Percentiles rank a stretch among this genome's conserved stretches.
phyloP scores from a whole-genome alignment of 441 rosid genomes.

The Raphanus hybrid region DNA sequence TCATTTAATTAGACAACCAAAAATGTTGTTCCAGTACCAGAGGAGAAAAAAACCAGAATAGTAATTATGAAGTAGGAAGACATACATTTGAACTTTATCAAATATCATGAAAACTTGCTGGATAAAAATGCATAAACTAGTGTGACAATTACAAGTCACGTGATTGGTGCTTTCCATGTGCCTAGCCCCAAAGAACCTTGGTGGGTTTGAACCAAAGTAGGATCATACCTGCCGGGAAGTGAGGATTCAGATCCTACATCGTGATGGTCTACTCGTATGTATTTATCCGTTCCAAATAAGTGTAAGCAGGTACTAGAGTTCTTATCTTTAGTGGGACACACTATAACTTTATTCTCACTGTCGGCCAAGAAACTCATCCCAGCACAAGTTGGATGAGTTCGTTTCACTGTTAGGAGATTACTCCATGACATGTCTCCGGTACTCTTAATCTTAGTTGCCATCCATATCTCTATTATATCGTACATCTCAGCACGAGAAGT shows the following conservation, averaged over 20 bases:
- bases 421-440: background rate
- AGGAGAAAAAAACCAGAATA: background rate
- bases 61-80: background rate
- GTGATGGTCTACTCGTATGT: background rate
- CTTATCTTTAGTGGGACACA: background rate
- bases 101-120: background rate
- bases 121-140: background rate
- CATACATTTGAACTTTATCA: background rate
- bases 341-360: background rate
- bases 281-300: background rate
- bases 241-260: background rate
- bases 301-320: background rate
- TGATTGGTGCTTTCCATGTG: conserved; percentile 1
- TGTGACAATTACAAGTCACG: background rate
- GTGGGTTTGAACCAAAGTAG: background rate
- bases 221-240: background rate
- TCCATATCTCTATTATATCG: background rate
- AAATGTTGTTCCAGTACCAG: background rate
- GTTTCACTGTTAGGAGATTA: background rate
- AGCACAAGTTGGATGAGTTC: background rate
- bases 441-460: background rate
- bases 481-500: background rate
- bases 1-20: background rate
- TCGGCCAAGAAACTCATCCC: background rate
- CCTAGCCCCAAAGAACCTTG: background rate